These are phyloP conservation scores for Nasturtium officinale DNA, from an alignment of 345 rosid species.

Conservation along the genomic window DNA sequence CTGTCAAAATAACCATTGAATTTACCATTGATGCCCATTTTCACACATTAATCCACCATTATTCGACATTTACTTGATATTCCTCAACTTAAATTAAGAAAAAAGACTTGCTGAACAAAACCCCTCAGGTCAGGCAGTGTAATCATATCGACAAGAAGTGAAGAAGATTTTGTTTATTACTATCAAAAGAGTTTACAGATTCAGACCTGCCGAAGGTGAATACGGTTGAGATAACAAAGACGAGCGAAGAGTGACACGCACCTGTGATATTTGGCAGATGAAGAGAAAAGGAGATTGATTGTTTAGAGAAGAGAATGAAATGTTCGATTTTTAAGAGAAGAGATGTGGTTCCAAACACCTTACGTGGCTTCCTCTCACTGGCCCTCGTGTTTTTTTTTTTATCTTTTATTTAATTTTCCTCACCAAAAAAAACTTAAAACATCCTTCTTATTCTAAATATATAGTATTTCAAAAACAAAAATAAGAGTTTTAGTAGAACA, in stretches of 20 bases:
- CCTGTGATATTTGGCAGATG: conserved; percentile 27
- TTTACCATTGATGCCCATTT: no score
- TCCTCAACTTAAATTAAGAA: not conserved
- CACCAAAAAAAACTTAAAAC: not conserved
- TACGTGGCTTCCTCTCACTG: conserved; percentile 59
- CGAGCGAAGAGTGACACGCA: conserved; percentile 19
- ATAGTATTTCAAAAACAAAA: not conserved
- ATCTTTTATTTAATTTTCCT: not conserved
- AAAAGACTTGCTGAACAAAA: conserved; percentile 9
- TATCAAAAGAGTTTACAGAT: not conserved
- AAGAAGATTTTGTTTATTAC: not conserved
- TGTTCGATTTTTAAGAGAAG: conserved; percentile 18
- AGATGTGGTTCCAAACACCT: conserved; percentile 55
- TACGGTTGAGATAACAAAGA: not conserved
- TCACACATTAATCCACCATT: no score
- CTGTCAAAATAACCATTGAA: no score
- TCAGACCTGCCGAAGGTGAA: not conserved
- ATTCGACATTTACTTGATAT: no score
- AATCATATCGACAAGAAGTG: no score
- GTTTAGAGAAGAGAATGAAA: conserved; percentile 8
- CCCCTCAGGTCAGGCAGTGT: no score
- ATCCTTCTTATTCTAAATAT: not conserved
- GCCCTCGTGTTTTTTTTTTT: not conserved
- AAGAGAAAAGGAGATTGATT: not conserved
- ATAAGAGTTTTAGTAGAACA: conserved; percentile 30